Percentiles rank a stretch among this genome's conserved stretches.
Evolutionary conservation across 2,329 filamentous ascomycete species (phyloP).

Genomic region (Epichloe sp.): DNA sequence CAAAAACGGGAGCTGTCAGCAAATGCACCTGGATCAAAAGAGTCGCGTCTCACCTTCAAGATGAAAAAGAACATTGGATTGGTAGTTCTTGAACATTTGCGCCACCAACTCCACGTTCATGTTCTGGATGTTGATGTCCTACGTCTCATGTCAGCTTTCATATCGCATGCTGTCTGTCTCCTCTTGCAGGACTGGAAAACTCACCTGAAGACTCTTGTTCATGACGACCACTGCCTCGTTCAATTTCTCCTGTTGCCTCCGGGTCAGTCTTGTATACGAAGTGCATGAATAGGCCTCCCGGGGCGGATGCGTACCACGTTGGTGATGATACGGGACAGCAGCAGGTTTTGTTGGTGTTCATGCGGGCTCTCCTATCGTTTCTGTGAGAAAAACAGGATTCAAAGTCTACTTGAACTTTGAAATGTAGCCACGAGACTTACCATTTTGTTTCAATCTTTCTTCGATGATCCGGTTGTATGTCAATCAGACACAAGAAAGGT

Average conservation of each 20-base stretch:
- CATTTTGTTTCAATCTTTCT: not conserved
- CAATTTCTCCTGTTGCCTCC: slow-evolving; percentile 64
- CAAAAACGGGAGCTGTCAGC: not conserved
- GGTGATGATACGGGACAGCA: slow-evolving; percentile 89
- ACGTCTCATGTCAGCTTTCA: not conserved
- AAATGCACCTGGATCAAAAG: not conserved
- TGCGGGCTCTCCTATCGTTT: slow-evolving; percentile 71
- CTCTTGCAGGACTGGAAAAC: not conserved
- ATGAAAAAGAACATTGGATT: slow-evolving; percentile 94
- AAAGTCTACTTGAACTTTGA: too few species aligned
- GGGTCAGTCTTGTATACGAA: not conserved
- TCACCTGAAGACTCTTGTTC: slow-evolving; percentile 80
- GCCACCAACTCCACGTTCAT: slow-evolving; percentile 98
- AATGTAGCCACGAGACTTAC: not conserved
- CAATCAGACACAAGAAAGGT: not conserved
- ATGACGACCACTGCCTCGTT: slow-evolving; percentile 88
- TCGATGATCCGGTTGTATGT: not conserved
- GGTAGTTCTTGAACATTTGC: slow-evolving; percentile 99
- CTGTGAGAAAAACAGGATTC: not conserved
- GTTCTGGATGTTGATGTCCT: slow-evolving; percentile 98
- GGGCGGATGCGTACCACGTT: slow-evolving; percentile 63
- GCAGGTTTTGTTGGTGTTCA: slow-evolving; percentile 88
- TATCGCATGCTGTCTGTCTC: not conserved
- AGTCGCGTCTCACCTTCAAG: slow-evolving; percentile 59
- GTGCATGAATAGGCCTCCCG: not conserved